Evolutionary conservation across 345 rosid species (phyloP).

Genomic region (Cardamine chenopodiifolia): DNA sequence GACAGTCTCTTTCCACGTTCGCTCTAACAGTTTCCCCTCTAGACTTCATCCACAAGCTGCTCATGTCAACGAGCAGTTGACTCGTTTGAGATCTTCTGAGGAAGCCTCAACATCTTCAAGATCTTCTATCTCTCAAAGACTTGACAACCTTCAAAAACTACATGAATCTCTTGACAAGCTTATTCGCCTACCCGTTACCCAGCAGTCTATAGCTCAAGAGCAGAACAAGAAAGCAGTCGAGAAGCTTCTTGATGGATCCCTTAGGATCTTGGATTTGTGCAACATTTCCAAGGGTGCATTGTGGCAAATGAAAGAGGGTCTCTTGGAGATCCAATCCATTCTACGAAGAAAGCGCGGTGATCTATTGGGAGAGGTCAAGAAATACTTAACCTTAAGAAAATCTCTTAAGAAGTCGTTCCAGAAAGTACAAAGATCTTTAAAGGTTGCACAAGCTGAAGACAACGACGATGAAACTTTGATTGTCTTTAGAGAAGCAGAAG

Average conservation of each 20-base stretch:
- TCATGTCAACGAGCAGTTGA: slow-evolving; percentile 35
- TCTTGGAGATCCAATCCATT: slow-evolving; percentile 38
- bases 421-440: slow-evolving; percentile 30
- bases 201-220: slow-evolving; percentile 35
- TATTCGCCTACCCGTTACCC: slow-evolving; percentile 32
- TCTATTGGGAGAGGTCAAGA: slow-evolving; percentile 16
- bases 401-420: slow-evolving; percentile 21
- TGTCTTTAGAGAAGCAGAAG: slow-evolving; percentile 39
- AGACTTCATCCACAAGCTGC: slow-evolving; percentile 24
- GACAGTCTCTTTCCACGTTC: slow-evolving; percentile 11
- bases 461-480: background rate
- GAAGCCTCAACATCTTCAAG: slow-evolving; percentile 36
- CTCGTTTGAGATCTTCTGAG: slow-evolving; percentile 27
- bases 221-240: slow-evolving; percentile 22
- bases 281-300: slow-evolving; percentile 37
- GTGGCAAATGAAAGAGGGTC: slow-evolving; percentile 32
- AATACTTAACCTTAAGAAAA: slow-evolving; percentile 38
- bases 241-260: slow-evolving; percentile 43
- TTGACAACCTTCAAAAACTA: slow-evolving; percentile 36
- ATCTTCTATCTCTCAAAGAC: slow-evolving; percentile 20
- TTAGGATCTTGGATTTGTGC: slow-evolving; percentile 38
- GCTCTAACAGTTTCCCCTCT: slow-evolving; percentile 44
- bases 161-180: slow-evolving; percentile 33
- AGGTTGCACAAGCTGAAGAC: slow-evolving; percentile 15
- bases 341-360: slow-evolving; percentile 31